Conservation (phyloP, 208 protist species). For the Leishmania lainsoni region DNA sequence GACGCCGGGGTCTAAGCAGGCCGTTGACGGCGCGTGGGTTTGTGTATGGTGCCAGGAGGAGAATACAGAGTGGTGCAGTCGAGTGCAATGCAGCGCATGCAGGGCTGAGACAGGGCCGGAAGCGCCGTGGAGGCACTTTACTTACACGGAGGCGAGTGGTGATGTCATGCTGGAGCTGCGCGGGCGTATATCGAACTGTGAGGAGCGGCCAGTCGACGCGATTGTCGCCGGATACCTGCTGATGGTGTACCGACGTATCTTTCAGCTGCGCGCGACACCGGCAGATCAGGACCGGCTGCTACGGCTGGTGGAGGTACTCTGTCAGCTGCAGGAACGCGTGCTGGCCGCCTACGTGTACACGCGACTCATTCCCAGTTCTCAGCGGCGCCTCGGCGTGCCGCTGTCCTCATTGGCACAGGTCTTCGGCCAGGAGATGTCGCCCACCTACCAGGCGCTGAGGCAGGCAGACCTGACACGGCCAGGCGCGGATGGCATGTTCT, state of each 20-base stretch:
- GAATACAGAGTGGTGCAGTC: slow-evolving; percentile 69
- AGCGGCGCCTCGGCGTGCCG: slow-evolving; percentile 19
- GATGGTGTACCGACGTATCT: slow-evolving; percentile 82
- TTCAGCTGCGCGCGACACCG: slow-evolving; percentile 70
- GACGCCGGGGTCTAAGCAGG: neutral
- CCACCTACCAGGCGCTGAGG: slow-evolving; percentile 33
- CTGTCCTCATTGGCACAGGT: slow-evolving; percentile 23
- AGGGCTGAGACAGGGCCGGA: slow-evolving; percentile 78
- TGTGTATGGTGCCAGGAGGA: slow-evolving; percentile 88
- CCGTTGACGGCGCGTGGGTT: slow-evolving; percentile 58
- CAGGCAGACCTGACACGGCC: slow-evolving; percentile 16
- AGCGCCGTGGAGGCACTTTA: slow-evolving; percentile 77
- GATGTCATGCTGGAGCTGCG: slow-evolving; percentile 77
- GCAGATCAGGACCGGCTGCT: slow-evolving; percentile 71
- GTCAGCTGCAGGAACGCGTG: slow-evolving; percentile 73
- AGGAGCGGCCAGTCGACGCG: slow-evolving; percentile 64
- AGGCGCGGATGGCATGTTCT: slow-evolving; percentile 52
- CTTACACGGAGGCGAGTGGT: slow-evolving; percentile 40
- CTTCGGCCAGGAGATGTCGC: slow-evolving; percentile 41
- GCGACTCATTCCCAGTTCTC: slow-evolving; percentile 55
- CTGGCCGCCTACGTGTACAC: slow-evolving; percentile 83
- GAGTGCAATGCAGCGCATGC: slow-evolving; percentile 72
- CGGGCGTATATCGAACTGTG: slow-evolving; percentile 62
- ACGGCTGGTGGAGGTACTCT: slow-evolving; percentile 62
- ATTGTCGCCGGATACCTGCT: slow-evolving; percentile 80